phyloP scores from a whole-genome alignment of 164 flowering plant genomes.

The Platanus orientalis region DNA sequence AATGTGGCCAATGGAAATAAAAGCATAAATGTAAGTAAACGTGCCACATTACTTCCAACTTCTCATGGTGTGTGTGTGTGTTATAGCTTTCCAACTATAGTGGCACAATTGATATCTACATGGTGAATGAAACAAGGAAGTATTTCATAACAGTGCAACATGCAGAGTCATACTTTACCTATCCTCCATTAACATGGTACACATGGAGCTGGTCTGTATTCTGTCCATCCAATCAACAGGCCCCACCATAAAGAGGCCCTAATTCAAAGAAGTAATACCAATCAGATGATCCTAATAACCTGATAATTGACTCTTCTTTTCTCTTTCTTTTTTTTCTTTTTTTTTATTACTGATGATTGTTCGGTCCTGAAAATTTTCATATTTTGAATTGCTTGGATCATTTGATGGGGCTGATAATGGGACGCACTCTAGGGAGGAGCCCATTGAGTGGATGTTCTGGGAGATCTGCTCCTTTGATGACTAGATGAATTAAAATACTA shows the following conservation, averaged over 20 bases:
- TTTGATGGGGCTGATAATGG: neutral
- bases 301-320: too few species aligned
- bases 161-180: neutral
- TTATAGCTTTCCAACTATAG: neutral
- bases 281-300: too few species aligned
- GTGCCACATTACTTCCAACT: neutral
- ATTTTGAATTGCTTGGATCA: too few species aligned
- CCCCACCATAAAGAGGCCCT: too few species aligned
- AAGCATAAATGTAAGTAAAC: slow-evolving; percentile 63
- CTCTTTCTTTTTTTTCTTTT: too few species aligned
- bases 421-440: neutral
- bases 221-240: too few species aligned
- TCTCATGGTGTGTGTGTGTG: neutral
- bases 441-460: neutral
- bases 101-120: neutral
- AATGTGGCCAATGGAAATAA: slow-evolving; percentile 50
- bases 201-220: too few species aligned
- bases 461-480: neutral
- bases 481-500: neutral
- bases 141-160: neutral
- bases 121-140: neutral
- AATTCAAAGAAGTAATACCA: too few species aligned
- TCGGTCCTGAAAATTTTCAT: too few species aligned
- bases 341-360: too few species aligned
- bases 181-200: too few species aligned